Percentiles rank a stretch among this genome's conserved stretches.
Conservation (phyloP, 345 rosid genomes). For the Psidium friedrichsthalianum region DNA sequence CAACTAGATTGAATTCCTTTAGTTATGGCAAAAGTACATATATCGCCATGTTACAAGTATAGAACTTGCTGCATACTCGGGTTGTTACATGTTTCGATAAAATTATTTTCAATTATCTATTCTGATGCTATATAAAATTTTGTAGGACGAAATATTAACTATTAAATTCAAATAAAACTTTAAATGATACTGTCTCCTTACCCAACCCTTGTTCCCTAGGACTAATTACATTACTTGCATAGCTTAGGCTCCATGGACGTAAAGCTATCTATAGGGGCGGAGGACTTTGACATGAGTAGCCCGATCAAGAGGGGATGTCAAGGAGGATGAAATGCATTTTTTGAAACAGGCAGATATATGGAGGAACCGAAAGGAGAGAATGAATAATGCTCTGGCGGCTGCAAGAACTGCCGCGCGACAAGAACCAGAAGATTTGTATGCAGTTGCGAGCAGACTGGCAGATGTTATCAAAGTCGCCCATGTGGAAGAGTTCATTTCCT, state of each 20-base stretch:
- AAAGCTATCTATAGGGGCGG: background rate
- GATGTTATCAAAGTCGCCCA: fast-evolving
- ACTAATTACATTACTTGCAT: background rate
- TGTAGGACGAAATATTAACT: too few relatives aligned
- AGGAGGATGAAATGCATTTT: background rate
- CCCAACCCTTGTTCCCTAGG: background rate
- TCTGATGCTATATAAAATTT: too few relatives aligned
- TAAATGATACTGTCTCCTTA: too few relatives aligned
- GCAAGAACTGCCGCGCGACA: background rate
- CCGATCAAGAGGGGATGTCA: background rate
- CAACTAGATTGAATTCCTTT: too few relatives aligned
- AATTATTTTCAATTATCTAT: too few relatives aligned
- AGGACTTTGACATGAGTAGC: background rate
- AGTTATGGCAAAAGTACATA: too few relatives aligned
- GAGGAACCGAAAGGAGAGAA: background rate
- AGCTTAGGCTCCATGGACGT: background rate
- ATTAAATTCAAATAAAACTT: too few relatives aligned
- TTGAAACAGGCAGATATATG: background rate
- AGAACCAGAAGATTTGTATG: background rate
- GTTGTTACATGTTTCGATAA: too few relatives aligned
- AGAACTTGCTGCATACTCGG: too few relatives aligned
- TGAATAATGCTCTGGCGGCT: background rate
- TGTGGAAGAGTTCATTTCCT: background rate
- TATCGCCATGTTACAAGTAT: too few relatives aligned
- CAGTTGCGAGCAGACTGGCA: background rate